Base-by-base conservation (phyloP, 2,329 filamentous ascomycete species). In the Penicillium palitans region DNA sequence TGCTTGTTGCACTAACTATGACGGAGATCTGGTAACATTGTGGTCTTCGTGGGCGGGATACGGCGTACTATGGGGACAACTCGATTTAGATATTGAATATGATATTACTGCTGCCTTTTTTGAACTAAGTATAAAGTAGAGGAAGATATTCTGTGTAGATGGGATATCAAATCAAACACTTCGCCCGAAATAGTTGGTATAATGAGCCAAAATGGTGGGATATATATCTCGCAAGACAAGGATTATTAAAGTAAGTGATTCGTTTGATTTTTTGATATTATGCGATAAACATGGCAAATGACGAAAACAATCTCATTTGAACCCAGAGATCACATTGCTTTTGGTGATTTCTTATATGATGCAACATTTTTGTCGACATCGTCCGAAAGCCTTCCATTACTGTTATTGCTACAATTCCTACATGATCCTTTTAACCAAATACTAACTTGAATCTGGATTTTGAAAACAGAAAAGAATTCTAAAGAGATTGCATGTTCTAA, bases 301-400 rank as follows among this genome's bases (percentile, higher is more conserved):
- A 53, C 10, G 40, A 53, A 53, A 53, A 12, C 10, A 13, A 19
- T 7, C 19, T 21, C 3, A 6, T 24, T 29, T 53, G 40, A 53
- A 46, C n/a, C 10, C 6, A 27, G 21, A 35, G 40, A 37, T 37
- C 29, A 35, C 21, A 15, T 19, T 19, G 21, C 40, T 53, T 46
- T 53, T 46, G 39, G 40, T 52, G 29, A 46, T 33, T 37, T 46
- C 31, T 5, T 27, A 25, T 19, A 27, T 46, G 29, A 53, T 45
- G 51, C 51, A 46, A 53, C 8, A 37, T 21, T 47, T 17, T 29
- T 53, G 41, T 53, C 41, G 51, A 53, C 51, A 53, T 53, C 41
- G 21, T 53, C 41, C 29, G 50, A 53, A 45, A 46, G 39, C 41
- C 24, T 37, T 35, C 24, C 8, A 17, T 19, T 39, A 39, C 24